Conservation (phyloP, 2,329 filamentous ascomycete genomes). For the Penicillium sp. region DNA sequence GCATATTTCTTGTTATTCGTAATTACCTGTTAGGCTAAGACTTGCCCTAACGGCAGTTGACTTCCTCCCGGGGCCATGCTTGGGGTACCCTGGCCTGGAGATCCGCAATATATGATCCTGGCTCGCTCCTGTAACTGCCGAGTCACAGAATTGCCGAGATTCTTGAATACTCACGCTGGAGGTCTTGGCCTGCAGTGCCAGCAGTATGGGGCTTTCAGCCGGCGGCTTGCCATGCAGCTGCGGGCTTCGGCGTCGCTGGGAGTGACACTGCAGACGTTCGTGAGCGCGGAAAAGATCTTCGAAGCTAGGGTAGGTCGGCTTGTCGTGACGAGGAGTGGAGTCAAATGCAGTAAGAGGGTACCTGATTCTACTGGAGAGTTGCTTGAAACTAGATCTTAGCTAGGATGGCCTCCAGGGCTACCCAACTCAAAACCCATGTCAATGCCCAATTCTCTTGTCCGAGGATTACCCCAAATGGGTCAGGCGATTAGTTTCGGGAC, state of each 20-base stretch:
- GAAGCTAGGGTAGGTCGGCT: neutral
- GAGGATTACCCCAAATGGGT: too few species aligned
- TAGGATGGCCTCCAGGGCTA: too few species aligned
- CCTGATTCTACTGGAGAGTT: too few species aligned
- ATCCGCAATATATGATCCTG: neutral
- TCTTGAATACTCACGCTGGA: neutral
- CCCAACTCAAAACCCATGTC: too few species aligned
- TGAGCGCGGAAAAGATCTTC: neutral
- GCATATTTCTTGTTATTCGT: neutral
- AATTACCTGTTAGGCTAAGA: neutral
- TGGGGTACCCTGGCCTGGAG: neutral
- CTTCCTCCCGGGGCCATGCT: neutral
- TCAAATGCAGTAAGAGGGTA: too few species aligned
- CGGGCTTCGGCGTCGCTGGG: slow-evolving; percentile 2
- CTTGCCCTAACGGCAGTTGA: neutral
- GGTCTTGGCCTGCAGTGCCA: slow-evolving; percentile 8
- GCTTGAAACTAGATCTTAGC: too few species aligned
- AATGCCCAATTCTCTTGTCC: too few species aligned
- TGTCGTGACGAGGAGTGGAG: too few species aligned
- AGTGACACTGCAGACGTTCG: slow-evolving; percentile 7
- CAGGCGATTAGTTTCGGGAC: too few species aligned
- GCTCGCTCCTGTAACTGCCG: neutral
- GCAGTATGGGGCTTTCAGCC: slow-evolving; percentile 9
- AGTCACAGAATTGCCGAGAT: slow-evolving; percentile 4
- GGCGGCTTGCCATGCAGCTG: slow-evolving; percentile 19